phyloP scores from a whole-genome alignment of 2,329 filamentous ascomycete genomes.

The Sphaerulina musiva region DNA sequence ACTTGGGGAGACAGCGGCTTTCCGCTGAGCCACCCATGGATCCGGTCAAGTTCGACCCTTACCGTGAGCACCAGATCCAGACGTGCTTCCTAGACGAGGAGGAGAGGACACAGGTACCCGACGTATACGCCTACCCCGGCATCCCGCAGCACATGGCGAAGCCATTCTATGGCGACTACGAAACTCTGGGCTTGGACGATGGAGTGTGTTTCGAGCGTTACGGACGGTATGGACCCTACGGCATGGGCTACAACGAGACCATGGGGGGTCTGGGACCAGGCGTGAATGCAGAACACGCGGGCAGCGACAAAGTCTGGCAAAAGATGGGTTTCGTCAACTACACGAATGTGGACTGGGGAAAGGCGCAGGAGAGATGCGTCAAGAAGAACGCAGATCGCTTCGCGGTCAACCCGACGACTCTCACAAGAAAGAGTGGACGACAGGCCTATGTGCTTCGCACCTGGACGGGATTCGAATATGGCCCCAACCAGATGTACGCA shows the following conservation, averaged over 20 bases:
- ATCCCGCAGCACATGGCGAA: conserved; percentile 45
- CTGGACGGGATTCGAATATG: conserved; percentile 77
- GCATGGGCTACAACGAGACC: conserved; percentile 44
- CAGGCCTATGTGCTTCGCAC: conserved; percentile 80
- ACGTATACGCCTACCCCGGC: conserved; percentile 59
- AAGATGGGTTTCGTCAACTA: conserved; percentile 43
- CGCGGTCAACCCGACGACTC: conserved; percentile 27
- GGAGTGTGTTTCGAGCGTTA: conserved; percentile 48
- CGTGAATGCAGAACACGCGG: conserved; percentile 37
- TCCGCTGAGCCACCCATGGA: conserved; percentile 31
- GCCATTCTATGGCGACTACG: conserved; percentile 45
- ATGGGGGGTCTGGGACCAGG: conserved; percentile 45
- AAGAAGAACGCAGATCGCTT: conserved; percentile 47
- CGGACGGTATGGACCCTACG: conserved; percentile 46
- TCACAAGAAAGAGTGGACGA: conserved; percentile 44
- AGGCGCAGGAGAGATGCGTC: conserved; percentile 43
- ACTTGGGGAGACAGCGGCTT: conserved; percentile 25
- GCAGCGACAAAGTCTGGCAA: conserved; percentile 44
- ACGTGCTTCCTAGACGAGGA: conserved; percentile 59
- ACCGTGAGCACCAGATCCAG: conserved; percentile 47
- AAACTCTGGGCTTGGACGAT: conserved; percentile 42
- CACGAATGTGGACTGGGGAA: conserved; percentile 44
- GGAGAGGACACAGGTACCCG: conserved; percentile 51
- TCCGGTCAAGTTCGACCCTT: conserved; percentile 41
- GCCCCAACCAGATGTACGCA: conserved; percentile 70